Evolutionary conservation across 805 yeast genomes (phyloP).

Genomic region (Lipomyces japonicus): DNA sequence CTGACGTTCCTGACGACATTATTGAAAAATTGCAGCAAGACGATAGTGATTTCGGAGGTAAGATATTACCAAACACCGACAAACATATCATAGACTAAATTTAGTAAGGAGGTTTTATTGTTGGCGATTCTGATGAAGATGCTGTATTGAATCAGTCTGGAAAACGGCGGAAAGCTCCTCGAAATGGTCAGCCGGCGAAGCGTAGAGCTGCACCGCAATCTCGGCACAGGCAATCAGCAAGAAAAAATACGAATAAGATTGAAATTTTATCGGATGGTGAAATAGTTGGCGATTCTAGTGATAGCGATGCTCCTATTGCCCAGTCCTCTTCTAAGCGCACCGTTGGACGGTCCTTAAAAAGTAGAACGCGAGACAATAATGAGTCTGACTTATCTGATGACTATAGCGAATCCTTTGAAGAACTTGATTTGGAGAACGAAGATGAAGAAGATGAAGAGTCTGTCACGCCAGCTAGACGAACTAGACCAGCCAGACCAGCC

Average conservation of each 20-base stretch:
- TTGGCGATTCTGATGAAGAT: slow-evolving; percentile 20
- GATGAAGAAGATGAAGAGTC: slow-evolving; percentile 9
- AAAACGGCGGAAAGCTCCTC: background rate
- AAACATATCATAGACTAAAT: background rate
- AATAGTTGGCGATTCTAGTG: background rate
- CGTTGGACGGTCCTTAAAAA: background rate
- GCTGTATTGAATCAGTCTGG: slow-evolving; percentile 7
- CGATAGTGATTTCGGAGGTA: slow-evolving; percentile 5
- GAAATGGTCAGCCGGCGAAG: background rate
- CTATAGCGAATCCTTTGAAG: background rate
- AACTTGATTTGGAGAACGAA: slow-evolving; percentile 11
- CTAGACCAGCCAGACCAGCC: background rate
- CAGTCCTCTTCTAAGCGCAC: background rate
- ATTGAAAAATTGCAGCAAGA: slow-evolving; percentile 9
- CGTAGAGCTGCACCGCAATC: background rate
- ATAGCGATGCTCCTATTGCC: background rate
- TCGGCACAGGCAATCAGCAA: background rate
- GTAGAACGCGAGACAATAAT: background rate
- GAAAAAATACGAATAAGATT: background rate
- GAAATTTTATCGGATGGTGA: background rate
- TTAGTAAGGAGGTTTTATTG: slow-evolving; percentile 13
- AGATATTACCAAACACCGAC: background rate
- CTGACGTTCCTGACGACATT: background rate
- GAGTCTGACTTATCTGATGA: background rate
- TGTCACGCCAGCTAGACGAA: background rate